phyloP scores from a whole-genome alignment of 805 yeast genomes.

The Zygosaccharomyces lentus region DNA sequence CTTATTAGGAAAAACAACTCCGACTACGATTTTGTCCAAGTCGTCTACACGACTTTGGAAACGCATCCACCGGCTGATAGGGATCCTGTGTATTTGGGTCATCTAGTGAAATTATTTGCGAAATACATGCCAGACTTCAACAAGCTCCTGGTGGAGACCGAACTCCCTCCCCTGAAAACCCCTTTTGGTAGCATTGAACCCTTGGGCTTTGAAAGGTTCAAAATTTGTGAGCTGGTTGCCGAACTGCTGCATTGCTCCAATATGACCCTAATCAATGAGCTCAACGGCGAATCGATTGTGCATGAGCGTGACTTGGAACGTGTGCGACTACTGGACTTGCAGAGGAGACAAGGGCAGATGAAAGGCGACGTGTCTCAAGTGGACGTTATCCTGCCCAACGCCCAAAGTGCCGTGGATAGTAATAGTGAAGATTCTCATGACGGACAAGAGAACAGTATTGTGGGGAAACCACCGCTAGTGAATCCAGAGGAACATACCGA shows the following conservation, averaged over 20 bases:
- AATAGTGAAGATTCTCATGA: conserved; percentile 7
- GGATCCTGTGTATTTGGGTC: conserved; percentile 90
- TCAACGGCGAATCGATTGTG: conserved; percentile 62
- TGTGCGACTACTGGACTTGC: conserved; percentile 24
- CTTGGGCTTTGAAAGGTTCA: conserved; percentile 88
- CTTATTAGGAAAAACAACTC: conserved; percentile 92
- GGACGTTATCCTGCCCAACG: conserved; percentile 12
- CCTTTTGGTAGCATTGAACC: conserved; percentile 62
- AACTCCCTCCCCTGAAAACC: conserved; percentile 37
- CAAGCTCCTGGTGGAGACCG: conserved; percentile 46
- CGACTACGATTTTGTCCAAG: conserved; percentile 88
- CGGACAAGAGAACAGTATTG: conserved; percentile 17
- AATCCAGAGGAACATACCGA: not conserved
- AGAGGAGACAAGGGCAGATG: conserved; percentile 12
- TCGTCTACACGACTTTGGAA: conserved; percentile 72
- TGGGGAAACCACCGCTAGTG: not conserved
- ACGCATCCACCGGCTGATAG: conserved; percentile 90
- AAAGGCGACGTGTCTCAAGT: conserved; percentile 16
- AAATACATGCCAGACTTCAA: conserved; percentile 66
- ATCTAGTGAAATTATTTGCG: conserved; percentile 73
- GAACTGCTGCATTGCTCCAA: conserved; percentile 94
- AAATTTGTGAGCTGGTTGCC: conserved; percentile 88
- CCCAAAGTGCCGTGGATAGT: conserved; percentile 7
- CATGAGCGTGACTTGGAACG: conserved; percentile 67
- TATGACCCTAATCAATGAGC: conserved; percentile 85